phyloP scores from a whole-genome alignment of 2,329 filamentous ascomycete species.

The Diaporthe helianthi region DNA sequence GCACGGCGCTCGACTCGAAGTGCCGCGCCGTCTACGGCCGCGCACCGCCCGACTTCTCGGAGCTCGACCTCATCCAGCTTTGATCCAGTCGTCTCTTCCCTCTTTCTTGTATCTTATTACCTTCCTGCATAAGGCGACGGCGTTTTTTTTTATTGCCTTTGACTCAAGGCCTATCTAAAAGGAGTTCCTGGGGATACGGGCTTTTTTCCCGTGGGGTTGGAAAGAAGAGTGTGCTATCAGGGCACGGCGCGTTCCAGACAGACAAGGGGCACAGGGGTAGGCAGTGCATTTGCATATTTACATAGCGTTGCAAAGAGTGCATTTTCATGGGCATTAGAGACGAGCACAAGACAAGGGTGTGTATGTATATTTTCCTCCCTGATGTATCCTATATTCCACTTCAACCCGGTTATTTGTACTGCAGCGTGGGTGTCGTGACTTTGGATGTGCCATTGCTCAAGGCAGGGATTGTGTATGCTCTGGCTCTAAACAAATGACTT shows the following conservation, averaged over 20 bases:
- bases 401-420: background rate
- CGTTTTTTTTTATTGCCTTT: background rate
- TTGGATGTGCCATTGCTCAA: background rate
- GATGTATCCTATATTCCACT: background rate
- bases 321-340: constrained; percentile 24
- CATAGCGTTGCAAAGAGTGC: constrained; percentile 5
- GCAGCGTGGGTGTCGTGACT: background rate
- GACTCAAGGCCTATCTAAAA: background rate
- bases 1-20: constrained; percentile 85
- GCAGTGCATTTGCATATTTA: background rate
- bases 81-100: constrained; percentile 45
- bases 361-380: background rate
- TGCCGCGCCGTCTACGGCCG: constrained; percentile 82
- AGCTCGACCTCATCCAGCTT: constrained; percentile 84
- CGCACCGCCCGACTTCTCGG: constrained; percentile 88
- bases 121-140: constrained; percentile 8
- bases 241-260: background rate
- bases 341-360: background rate
- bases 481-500: background rate
- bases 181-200: background rate
- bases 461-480: background rate
- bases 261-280: background rate
- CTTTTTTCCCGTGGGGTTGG: background rate
- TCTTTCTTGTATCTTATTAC: background rate
- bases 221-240: background rate